Evolutionary conservation across 129 eudicot genomes (phyloP), one percentile per base, ranked within the genome.

Genomic region (Centaurea solstitialis): DNA sequence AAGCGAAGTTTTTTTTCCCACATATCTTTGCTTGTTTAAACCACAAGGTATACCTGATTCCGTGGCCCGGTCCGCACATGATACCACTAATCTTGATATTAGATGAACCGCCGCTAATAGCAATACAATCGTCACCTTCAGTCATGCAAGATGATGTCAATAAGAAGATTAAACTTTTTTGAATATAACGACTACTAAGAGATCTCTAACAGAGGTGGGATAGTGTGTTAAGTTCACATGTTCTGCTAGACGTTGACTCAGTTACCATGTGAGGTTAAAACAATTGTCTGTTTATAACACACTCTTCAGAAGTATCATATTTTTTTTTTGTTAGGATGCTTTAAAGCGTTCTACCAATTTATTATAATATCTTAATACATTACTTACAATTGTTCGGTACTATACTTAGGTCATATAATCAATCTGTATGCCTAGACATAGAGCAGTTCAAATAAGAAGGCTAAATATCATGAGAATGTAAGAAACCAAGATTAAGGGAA

Each of bases 41-140:
- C 33, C 4, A 50, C 10, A 47, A 75, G 76, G 6, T 67, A 15
- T 70, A 92, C 97, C 95, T 92, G 75, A 90, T 90, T 38, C 97
- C 97, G 33, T 92, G 97, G 40, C 97, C 97, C 68, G 93, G 95
- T 43, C 95, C 95, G 10, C 95, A 92, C 64, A 84, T 74, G 24
- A 88, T 79, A 12, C 90, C 88, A 3, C 82, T 78, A n/a, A 93
- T 83, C 43, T 76, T 85, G 50, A 93, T 76, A 53, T 83, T 65
- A 79, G 90, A 90, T 37, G 91, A 88, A 77, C 90, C 96, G 18
- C 87, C 93, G 72, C 84, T 82, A 28, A 93, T 85, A 39, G 97
- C 97, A 66, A 93, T 75, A 84, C 97, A 90, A 75, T 93, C 97
- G 40, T 93, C 93, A 15, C 97, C 97, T 92, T 13, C 6, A n/a